A percentile compares a stretch with the other conserved stretches of the same genome.
Evolutionary conservation across 202 grass and related monocot genomes (phyloP).

Genomic region (Carex arenaria): DNA sequence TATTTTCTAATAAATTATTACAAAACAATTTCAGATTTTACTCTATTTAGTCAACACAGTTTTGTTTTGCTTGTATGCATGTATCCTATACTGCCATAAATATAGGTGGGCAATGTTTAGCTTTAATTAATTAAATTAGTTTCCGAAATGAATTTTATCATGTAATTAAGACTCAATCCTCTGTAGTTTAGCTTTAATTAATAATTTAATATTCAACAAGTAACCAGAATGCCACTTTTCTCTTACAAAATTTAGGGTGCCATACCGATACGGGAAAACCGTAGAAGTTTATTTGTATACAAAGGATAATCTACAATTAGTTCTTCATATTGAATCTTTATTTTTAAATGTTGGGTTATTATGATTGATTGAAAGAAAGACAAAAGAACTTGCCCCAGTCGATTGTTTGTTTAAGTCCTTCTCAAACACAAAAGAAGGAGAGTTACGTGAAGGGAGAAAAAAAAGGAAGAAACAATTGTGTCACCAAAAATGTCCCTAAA

Average conservation of each 20-base stretch:
- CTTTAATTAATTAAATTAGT: not conserved
- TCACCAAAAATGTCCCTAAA: too few species aligned
- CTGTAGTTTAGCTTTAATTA: not conserved
- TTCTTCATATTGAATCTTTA: not conserved
- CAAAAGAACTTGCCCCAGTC: too few species aligned
- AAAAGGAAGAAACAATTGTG: too few species aligned
- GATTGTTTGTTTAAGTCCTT: too few species aligned
- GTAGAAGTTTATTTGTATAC: not conserved
- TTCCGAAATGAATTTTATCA: not conserved
- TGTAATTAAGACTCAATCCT: not conserved
- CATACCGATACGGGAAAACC: too few species aligned
- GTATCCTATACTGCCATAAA: too few species aligned
- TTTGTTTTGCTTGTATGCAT: not conserved
- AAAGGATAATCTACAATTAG: not conserved
- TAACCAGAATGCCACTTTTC: not conserved
- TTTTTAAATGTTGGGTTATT: not conserved
- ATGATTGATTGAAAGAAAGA: not conserved
- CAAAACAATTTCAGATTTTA: not conserved
- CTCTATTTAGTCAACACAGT: not conserved
- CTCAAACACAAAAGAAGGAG: too few species aligned
- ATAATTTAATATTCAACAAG: not conserved
- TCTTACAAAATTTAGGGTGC: not conserved
- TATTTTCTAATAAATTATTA: constrained; percentile 47
- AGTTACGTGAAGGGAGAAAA: too few species aligned
- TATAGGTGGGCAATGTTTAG: too few species aligned